Conservation (phyloP, 148 eudicot genomes). For the Rhododendron simsii region DNA sequence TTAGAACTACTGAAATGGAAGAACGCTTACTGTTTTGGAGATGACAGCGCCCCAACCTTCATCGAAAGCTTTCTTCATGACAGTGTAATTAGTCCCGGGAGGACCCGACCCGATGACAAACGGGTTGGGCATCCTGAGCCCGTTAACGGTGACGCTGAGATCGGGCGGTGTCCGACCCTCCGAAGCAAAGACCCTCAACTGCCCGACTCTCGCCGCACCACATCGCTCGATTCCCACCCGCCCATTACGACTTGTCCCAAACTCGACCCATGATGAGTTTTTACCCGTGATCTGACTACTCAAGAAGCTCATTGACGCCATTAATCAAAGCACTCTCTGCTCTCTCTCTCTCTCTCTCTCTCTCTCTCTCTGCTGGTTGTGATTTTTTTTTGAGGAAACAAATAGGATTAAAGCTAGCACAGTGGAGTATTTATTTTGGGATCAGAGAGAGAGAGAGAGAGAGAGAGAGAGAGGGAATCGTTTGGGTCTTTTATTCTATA, state of each 20-base stretch:
- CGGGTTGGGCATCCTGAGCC: slow-evolving; percentile 95
- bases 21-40: slow-evolving; percentile 71
- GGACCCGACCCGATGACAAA: slow-evolving; percentile 99
- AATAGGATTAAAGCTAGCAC: too few relatives aligned
- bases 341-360: not conserved
- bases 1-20: not conserved
- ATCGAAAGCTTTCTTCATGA: slow-evolving; percentile 94
- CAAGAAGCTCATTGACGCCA: slow-evolving; percentile 23
- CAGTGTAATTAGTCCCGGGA: slow-evolving; percentile 95
- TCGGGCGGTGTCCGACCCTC: slow-evolving; percentile 49
- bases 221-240: not conserved
- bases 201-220: slow-evolving; percentile 29
- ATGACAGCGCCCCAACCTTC: slow-evolving; percentile 99
- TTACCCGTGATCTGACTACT: slow-evolving; percentile 12
- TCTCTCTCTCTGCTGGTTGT: not conserved
- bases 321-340: not conserved
- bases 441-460: not conserved
- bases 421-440: not conserved
- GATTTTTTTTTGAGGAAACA: not conserved
- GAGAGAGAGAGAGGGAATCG: not conserved
- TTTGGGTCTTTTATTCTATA: not conserved
- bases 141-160: slow-evolving; percentile 82
- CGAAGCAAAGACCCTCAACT: slow-evolving; percentile 40
- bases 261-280: slow-evolving; percentile 14
- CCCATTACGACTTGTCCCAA: slow-evolving; percentile 9